Percentiles rank a stretch among this genome's conserved stretches.
Conservation (phyloP, 1,139 yeast species). For the Hyphopichia buzzinii region DNA sequence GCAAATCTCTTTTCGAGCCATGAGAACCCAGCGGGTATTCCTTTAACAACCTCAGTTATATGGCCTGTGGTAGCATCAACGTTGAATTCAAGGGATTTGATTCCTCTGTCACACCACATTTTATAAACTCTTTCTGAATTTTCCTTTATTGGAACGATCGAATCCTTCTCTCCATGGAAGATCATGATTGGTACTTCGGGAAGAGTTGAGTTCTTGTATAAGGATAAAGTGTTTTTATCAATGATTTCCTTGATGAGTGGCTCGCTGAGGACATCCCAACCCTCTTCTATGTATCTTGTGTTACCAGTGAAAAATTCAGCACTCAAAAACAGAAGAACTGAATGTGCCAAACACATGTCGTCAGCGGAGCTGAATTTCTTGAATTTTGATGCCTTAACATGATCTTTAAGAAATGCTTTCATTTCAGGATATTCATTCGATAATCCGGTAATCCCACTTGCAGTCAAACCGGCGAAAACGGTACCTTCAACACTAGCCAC, state of each 20-base stretch:
- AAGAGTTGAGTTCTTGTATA: slow-evolving; percentile 10
- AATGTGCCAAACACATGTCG: slow-evolving; percentile 8
- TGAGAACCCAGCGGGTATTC: slow-evolving; percentile 16
- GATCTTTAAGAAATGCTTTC: slow-evolving; percentile 5
- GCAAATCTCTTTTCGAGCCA: slow-evolving; percentile 15
- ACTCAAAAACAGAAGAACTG: slow-evolving; percentile 10
- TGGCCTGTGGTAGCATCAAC: slow-evolving; percentile 12
- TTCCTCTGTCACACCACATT: slow-evolving; percentile 22
- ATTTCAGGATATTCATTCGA: slow-evolving; percentile 24
- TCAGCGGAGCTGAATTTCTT: slow-evolving; percentile 4
- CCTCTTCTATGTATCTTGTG: slow-evolving; percentile 11
- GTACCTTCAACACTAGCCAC: slow-evolving; percentile 25
- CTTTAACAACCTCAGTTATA: slow-evolving; percentile 12
- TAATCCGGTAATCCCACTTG: slow-evolving; percentile 26
- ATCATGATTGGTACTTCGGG: slow-evolving; percentile 22
- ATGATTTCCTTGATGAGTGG: slow-evolving; percentile 14
- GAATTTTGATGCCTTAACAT: slow-evolving; percentile 5
- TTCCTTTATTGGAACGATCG: slow-evolving; percentile 16
- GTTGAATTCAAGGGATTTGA: slow-evolving; percentile 7
- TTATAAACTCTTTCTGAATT: slow-evolving; percentile 24
- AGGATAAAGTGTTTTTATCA: slow-evolving; percentile 21
- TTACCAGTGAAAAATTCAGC: slow-evolving; percentile 17
- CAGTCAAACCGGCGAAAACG: slow-evolving; percentile 24
- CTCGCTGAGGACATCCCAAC: slow-evolving; percentile 13
- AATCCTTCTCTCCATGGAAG: slow-evolving; percentile 17